Conservation (phyloP, 495 filamentous ascomycete species). For the Lasiosphaeris hirsuta region DNA sequence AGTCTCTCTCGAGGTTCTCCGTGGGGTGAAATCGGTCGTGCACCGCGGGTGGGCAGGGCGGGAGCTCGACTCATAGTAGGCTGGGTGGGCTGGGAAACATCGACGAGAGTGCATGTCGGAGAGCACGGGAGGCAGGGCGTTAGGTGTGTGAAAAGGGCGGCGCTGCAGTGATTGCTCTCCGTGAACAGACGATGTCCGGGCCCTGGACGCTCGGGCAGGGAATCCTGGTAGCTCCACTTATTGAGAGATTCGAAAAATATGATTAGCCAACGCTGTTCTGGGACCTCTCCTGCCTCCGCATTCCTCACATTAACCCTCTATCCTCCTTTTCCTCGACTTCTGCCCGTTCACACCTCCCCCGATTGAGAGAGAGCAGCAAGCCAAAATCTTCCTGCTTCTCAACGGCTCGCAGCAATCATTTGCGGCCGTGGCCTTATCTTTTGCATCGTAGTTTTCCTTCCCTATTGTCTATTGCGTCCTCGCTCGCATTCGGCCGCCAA, state of each 20-base stretch:
- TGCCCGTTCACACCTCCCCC: slow-evolving; percentile 22
- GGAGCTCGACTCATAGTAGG: background rate
- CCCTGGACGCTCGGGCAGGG: slow-evolving; percentile 18
- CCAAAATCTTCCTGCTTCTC: slow-evolving; percentile 19
- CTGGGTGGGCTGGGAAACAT: background rate
- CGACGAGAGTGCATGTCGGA: no score
- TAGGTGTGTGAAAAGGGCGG: background rate
- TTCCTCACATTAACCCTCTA: slow-evolving; percentile 36
- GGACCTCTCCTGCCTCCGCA: slow-evolving; percentile 22
- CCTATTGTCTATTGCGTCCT: slow-evolving; percentile 1
- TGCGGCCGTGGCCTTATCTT: slow-evolving; percentile 12
- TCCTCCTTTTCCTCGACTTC: slow-evolving; percentile 29
- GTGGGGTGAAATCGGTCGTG: slow-evolving; percentile 1
- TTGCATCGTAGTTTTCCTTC: slow-evolving; percentile 12
- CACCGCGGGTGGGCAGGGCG: background rate
- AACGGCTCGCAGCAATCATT: slow-evolving; percentile 11
- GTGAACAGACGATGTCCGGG: slow-evolving; percentile 10
- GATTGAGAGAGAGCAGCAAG: slow-evolving; percentile 19
- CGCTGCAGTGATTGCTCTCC: background rate
- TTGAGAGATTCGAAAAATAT: slow-evolving; percentile 1
- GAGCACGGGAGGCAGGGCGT: background rate
- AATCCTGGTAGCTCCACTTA: slow-evolving; percentile 22
- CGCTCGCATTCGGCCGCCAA: slow-evolving; percentile 7
- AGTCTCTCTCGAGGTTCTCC: background rate
- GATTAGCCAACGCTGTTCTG: slow-evolving; percentile 21